Conservation (phyloP, 2,329 filamentous ascomycete species). For the Aspergillus texensis region DNA sequence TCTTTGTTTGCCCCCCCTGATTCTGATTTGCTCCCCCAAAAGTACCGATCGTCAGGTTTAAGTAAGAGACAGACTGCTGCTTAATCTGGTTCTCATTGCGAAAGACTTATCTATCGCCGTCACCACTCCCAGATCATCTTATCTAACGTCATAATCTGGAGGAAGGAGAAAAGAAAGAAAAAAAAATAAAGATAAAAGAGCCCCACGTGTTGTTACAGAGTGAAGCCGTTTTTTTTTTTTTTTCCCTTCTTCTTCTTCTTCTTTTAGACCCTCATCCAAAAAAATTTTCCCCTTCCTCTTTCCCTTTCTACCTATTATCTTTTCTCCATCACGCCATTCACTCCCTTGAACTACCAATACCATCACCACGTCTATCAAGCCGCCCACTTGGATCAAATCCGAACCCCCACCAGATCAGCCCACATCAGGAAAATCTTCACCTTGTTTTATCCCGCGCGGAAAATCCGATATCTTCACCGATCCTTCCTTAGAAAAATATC, state of each 20-base stretch:
- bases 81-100: neutral
- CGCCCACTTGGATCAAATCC: neutral
- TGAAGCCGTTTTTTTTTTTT: neutral
- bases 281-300: conserved; percentile 5
- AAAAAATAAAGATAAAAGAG: neutral
- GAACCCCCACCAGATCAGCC: conserved; percentile 7
- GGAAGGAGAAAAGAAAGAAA: neutral
- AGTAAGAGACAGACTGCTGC: neutral
- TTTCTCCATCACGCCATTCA: conserved; percentile 6
- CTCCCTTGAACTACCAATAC: neutral
- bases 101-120: conserved; percentile 9
- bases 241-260: neutral
- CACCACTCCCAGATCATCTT: conserved; percentile 12
- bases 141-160: conserved; percentile 25
- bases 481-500: neutral
- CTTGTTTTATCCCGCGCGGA: neutral
- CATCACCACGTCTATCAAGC: neutral
- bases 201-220: conserved; percentile 24
- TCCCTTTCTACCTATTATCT: neutral
- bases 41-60: conserved; percentile 2
- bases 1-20: neutral
- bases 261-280: conserved; percentile 1
- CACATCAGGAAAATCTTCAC: conserved; percentile 1
- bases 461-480: neutral
- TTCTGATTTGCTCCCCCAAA: neutral